These are phyloP conservation scores for Acer yangbiense DNA, from an alignment of 345 rosid species.

Conservation along the genomic window DNA sequence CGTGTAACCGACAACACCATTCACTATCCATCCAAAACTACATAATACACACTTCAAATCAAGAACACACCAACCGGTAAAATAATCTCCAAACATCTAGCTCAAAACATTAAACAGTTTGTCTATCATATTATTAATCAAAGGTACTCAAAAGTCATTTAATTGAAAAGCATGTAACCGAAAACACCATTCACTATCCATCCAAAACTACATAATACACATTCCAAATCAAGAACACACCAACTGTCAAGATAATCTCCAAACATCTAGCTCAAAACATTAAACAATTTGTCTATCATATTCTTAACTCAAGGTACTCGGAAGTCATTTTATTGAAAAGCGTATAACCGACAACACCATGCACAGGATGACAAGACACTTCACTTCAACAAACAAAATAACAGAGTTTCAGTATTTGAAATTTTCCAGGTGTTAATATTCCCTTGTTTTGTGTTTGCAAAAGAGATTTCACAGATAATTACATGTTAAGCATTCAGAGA, in stretches of 20 bases:
- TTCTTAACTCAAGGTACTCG: neutral
- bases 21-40: no score
- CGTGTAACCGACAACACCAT: no score
- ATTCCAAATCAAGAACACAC: neutral
- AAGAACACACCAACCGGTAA: no score
- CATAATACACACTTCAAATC: no score
- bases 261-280: neutral
- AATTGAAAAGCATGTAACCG: neutral
- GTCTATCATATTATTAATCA: neutral
- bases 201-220: conserved; percentile 31
- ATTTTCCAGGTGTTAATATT: neutral
- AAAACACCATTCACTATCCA: conserved; percentile 47
- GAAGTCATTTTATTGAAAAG: neutral
- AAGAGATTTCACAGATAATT: neutral
- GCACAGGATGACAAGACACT: neutral
- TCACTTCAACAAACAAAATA: neutral
- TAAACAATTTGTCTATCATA: neutral
- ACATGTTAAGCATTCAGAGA: neutral
- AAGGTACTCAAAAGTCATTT: neutral
- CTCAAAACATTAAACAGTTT: neutral
- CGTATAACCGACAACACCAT: neutral
- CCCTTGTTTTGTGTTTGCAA: neutral
- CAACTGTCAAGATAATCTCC: neutral
- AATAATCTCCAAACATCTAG: neutral
- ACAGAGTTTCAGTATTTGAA: neutral